Evolutionary conservation across 352 stramenopile genomes (phyloP), one percentile per base, ranked within the genome.

Genomic region (Globisporangium spiculum): DNA sequence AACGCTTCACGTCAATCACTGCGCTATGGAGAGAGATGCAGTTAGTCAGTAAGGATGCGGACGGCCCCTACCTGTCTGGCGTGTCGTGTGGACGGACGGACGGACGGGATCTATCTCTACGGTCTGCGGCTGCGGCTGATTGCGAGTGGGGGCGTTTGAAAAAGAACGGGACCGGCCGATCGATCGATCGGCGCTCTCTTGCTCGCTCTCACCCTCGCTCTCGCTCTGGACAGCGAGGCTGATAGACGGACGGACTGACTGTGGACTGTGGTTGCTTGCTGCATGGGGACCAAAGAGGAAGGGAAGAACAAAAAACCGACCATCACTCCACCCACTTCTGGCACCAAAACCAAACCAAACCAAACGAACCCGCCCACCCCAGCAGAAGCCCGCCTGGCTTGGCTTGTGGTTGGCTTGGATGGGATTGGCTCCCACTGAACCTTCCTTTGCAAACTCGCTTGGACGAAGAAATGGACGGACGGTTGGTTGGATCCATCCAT

Each of bases 241-340:
- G 54, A 60, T 59, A 27, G 26, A 30, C 54, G 54, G 26, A 30
- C 54, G 41, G 41, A 38, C 54, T 41, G 54, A 22, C 54, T 60
- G 27, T 16, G 12, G 12, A 16, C 50, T 57, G 12, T 34, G 9
- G 12, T 58, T 9, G 20, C 14, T 59, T 38, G 34, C 41, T 60
- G 55, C 27, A 32, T 60, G 27, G 27, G 53, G 54, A 60, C 27
- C 18, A 41, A 50, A 62, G 10, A 20, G 20, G 20, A 60, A n/a
- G 30, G 55, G 46, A 32, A 66, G 60, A 66, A 66, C 60, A 66
- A 66, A 66, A 66, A 66, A 66, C 60, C 46, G 60, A 66, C 60
- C 60, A 66, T 66, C 60, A 66, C 60, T 57, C 60, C 36, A 34
- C 55, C 55, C 55, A 61, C 44, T 52, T 52, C 44, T 52, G 44